Base-by-base conservation (phyloP, 2,329 filamentous ascomycete genomes). In the Mycogone perniciosa region DNA sequence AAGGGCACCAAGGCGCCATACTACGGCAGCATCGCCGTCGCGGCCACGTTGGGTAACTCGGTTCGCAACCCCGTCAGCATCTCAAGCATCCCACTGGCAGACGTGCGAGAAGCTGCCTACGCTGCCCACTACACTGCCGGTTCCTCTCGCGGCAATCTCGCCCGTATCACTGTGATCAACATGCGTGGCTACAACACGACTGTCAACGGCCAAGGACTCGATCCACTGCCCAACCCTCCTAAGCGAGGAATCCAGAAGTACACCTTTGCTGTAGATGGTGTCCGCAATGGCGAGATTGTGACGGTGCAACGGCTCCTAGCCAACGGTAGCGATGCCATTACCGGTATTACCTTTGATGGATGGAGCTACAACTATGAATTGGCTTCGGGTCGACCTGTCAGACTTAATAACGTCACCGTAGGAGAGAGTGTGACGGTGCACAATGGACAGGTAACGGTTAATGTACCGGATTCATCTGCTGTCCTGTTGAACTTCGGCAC, bases 261-360 rank as follows among this genome's bases (percentile, higher is more conserved):
- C 46, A 63, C 57, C 20, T 81, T 79, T 53, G 66, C 56, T 3
- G 73, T 81, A 48, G 56, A 64, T 4, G 55, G 77, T 6, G 63
- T 59, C 7, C 60, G 59, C 51, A 51, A 59, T 41, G 56, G 55
- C 5, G 56, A 57, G 20, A 59, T 56, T 1, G 60, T 68, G 2
- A 56, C 51, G 0, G 68, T 82, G 46, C 70, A 78, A 59, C 66
- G 80, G 29, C 62, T 85, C 31, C 61, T 70, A 44, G 81, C 82
- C 2, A 84, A 83, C 62, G 82, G 82, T 0, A 84, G 79, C 55
- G 80, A 85, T 65, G 81, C 82, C 7, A 75, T 83, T 26, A 76
- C 76, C 1, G 81, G 81, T 0, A 76, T 84, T 40, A 77, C 79
- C 0, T 85, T 76, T 67, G 79, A 84, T 62, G 81, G 80, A 1